Evolutionary conservation across 345 rosid species (phyloP).

Genomic region (Sisymbrium irio): DNA sequence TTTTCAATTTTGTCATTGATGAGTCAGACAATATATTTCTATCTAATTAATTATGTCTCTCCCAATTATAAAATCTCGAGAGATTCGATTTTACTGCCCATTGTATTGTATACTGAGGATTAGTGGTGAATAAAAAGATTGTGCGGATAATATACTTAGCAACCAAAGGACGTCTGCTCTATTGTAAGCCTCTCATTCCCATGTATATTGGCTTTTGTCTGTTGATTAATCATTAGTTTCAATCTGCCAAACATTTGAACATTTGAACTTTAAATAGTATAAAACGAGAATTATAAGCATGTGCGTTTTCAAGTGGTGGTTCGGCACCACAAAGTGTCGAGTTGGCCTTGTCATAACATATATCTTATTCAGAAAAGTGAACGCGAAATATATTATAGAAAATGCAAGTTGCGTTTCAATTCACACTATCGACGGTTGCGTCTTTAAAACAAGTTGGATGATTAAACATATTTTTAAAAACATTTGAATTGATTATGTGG

Average conservation of each 20-base stretch:
- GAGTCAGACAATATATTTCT: neutral
- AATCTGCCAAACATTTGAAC: constrained; percentile 26
- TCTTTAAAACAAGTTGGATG: neutral
- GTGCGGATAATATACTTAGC: constrained; percentile 11
- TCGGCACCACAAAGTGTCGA: constrained; percentile 24
- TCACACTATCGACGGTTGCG: neutral
- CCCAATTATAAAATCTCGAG: neutral
- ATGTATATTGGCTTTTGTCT: neutral
- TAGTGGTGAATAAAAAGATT: neutral
- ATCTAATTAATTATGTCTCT: neutral
- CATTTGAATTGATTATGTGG: neutral
- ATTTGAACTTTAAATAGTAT: constrained; percentile 7
- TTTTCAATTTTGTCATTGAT: constrained; percentile 15
- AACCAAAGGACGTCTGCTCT: neutral
- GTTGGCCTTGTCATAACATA: neutral
- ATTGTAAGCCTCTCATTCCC: constrained; percentile 25
- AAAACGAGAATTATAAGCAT: neutral
- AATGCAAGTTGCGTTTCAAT: constrained; percentile 21
- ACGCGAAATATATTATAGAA: neutral
- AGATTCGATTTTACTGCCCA: constrained; percentile 1
- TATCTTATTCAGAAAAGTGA: neutral
- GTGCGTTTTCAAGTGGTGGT: constrained; percentile 22
- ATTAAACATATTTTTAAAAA: neutral
- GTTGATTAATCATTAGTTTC: constrained; percentile 16
- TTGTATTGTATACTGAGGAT: neutral